A percentile compares a stretch with the other conserved stretches of the same genome.
phyloP scores from a whole-genome alignment of 192 early-diverging fungal species.

The Phlyctochytrium planicorne region DNA sequence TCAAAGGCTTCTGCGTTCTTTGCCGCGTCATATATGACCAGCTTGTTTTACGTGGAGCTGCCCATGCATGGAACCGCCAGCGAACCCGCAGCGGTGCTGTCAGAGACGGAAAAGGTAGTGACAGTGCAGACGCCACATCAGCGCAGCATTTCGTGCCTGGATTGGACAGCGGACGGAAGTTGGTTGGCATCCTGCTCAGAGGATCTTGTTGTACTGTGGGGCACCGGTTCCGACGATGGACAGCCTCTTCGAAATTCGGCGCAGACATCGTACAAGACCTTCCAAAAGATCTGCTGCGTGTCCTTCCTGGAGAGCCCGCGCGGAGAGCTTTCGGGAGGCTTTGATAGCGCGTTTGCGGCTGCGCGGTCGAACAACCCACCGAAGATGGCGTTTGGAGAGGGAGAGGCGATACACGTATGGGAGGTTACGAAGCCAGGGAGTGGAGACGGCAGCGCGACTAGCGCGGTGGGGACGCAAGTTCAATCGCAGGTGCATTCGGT shows the following conservation, averaged over 20 bases:
- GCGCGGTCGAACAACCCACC: neutral
- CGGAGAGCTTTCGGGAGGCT: neutral
- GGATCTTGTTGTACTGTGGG: slow-evolving; percentile 2
- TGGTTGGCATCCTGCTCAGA: neutral
- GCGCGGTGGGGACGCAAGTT: neutral
- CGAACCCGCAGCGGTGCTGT: too few species aligned
- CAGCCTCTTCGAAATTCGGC: neutral
- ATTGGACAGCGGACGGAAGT: neutral
- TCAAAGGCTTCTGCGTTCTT: too few species aligned
- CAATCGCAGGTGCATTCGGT: neutral
- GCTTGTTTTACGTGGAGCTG: neutral
- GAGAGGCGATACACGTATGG: neutral
- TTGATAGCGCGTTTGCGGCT: neutral
- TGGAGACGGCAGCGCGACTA: neutral
- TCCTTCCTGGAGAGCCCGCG: neutral
- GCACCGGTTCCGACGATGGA: neutral
- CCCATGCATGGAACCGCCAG: too few species aligned
- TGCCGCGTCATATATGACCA: neutral
- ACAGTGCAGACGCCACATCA: slow-evolving; percentile 1
- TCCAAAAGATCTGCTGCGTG: neutral
- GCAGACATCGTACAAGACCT: neutral
- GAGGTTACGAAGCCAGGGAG: neutral
- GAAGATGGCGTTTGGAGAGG: neutral
- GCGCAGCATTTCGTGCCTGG: neutral
- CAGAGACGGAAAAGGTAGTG: too few species aligned